phyloP scores from a whole-genome alignment of 2,329 filamentous ascomycete species.

The Colletotrichum noveboracense region DNA sequence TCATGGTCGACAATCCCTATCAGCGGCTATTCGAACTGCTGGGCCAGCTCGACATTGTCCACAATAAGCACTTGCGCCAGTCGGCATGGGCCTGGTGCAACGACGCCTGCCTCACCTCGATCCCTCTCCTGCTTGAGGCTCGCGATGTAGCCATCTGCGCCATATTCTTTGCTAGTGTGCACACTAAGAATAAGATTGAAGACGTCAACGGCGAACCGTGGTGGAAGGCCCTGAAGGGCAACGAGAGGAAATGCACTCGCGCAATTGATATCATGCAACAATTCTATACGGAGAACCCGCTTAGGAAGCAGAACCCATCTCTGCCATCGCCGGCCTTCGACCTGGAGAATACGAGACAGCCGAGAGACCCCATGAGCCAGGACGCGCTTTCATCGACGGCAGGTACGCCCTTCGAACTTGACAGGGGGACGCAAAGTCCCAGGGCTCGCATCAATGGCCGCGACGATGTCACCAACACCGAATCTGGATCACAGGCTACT shows the following conservation, averaged over 20 bases:
- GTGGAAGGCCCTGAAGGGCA: conserved; percentile 83
- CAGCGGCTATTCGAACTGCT: conserved; percentile 83
- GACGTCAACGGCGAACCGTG: conserved; percentile 79
- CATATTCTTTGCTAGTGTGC: conserved; percentile 84
- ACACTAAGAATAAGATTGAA: conserved; percentile 76
- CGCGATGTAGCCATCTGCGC: conserved; percentile 84
- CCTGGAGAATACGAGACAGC: conserved; percentile 60
- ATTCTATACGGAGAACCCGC: conserved; percentile 69
- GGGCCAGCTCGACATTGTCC: conserved; percentile 72
- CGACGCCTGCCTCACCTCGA: conserved; percentile 82
- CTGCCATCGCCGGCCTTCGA: conserved; percentile 60
- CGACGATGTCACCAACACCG: conserved; percentile 35
- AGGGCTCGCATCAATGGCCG: conserved; percentile 42
- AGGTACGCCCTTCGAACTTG: conserved; percentile 52
- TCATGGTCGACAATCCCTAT: conserved; percentile 90
- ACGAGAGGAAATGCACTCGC: conserved; percentile 70
- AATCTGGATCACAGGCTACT: conserved; percentile 41
- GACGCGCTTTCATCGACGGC: conserved; percentile 53
- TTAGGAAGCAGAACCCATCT: conserved; percentile 61
- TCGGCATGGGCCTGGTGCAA: conserved; percentile 94
- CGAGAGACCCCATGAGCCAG: conserved; percentile 48
- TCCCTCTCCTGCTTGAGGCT: conserved; percentile 82
- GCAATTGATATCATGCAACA: conserved; percentile 80
- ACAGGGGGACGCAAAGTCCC: conserved; percentile 56
- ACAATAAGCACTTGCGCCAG: conserved; percentile 84